Base-by-base conservation (phyloP, 306 rosid genomes). In the Oemleria cerasiformis region DNA sequence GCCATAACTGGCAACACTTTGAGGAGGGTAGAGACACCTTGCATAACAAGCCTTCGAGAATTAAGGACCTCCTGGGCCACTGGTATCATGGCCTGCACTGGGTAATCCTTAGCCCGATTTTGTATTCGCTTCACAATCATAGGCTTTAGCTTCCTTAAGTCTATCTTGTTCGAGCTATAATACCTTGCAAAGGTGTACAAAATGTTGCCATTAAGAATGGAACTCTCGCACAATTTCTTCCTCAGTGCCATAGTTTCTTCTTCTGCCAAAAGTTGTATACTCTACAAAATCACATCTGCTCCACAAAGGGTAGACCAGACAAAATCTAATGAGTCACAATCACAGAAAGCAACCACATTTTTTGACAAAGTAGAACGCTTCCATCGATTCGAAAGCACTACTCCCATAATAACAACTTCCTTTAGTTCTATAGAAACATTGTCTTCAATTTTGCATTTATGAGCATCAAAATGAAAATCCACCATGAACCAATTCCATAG, bases 51-150 rank as follows among this genome's bases (percentile, higher is more conserved):
- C 55, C 73, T 73, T 79, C 96, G 77, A 12, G 93, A 82, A 19
- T 77, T 61, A 45, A 92, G 85, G 9, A 85, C 96, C 77, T 88
- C 85, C 68, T 73, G 57, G 3, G 96, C 96, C n/a, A 91, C 91
- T 0, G 94, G 97, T 74, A 80, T 21, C 89, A 91, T 80, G 56
- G 77, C 44, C 44, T 44, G 82, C 57, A 89, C 68, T 1, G 99
- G 96, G 65, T 88, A 95, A 58, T 64, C 71, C 11, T 80, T 79
- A 8, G 88, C 77, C 74, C 87, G 89, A 12, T 76, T 75, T 72
- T 91, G 82, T 50, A 95, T 85, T 82, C 96, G 78, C 66, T 89
- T 66, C 21, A 80, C 75, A 53, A 95, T 87, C 96, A 91, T 95
- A 21, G 96, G 82, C 11, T 92, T 84, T 12, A 87, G 87, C 80